Evolutionary conservation across 192 early-diverging fungal genomes (phyloP), one percentile per base, ranked within the genome.

Genomic region (Umbelopsis isabellina): DNA sequence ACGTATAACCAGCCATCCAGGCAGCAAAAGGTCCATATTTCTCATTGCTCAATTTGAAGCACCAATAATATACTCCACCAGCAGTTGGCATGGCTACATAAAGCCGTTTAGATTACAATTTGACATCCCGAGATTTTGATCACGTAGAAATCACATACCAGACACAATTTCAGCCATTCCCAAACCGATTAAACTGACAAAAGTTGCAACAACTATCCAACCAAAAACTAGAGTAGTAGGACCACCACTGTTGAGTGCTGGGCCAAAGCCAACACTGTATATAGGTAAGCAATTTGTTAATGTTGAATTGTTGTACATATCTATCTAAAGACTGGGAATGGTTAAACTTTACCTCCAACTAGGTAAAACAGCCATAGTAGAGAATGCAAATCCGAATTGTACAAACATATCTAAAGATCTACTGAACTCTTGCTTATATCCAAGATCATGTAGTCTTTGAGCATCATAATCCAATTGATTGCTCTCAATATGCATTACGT

Each of bases 381-480:
- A 76, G 66, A 80, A 80, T 0, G 79, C 75, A n/a, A 80, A 75
- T 6, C 74, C 78, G 30, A 82, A 80, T 45, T 80, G 75, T 27
- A 75, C 76, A 55, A 77, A 76, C 22, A 75, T 76, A 45, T 72
- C 76, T 23, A 80, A 61, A 50, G 75, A 74, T 20, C 79, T 66
- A 58, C 76, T 76, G 55, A 80, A 51, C 45, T 80, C 79, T 48
- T 84, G 83, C 49, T 82, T 81, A 64, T 84, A 84, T 15, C 83
- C 83, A 33, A 84, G 72, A 15, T 84, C 80, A 5, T 77, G 77
- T 33, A 84, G 76, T 58, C 78, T 81, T 61, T 70, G 45, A 20
- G 78, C 71, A 70, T 78, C 76, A 30, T 66, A 52, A 21, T 78
- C 76, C 41, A 70, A 27, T 2, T 49, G 5, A 27, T 58, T 61